Percentiles rank a stretch among this genome's conserved stretches.
Conservation (phyloP, 225 moss, liverwort and hornwort genomes). For the Asterella californica region DNA sequence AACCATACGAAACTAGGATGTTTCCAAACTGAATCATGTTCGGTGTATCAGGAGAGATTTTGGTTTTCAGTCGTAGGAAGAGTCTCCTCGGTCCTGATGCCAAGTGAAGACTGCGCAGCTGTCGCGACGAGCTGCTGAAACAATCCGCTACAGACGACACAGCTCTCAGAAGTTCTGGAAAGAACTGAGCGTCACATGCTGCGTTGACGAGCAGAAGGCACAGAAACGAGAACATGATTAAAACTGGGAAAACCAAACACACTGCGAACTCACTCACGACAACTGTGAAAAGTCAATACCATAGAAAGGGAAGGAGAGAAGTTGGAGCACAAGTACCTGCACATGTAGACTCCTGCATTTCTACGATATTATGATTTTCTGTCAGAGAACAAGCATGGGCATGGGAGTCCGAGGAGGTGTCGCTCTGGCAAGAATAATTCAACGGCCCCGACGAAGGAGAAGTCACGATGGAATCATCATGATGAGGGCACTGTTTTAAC, state of each 20-base stretch:
- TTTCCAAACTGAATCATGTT: constrained; percentile 68
- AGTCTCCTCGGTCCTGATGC: constrained; percentile 68
- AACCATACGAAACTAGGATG: constrained; percentile 76
- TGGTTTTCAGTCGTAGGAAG: constrained; percentile 51
- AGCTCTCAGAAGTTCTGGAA: constrained; percentile 63
- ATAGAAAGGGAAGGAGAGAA: neutral
- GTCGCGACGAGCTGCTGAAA: constrained; percentile 70
- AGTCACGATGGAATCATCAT: constrained; percentile 17
- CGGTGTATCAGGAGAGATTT: constrained; percentile 31
- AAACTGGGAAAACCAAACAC: neutral
- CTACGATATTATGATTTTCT: neutral
- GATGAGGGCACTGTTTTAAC: constrained; percentile 67
- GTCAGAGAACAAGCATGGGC: too few species aligned
- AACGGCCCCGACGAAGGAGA: neutral
- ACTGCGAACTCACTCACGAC: neutral
- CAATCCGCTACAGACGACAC: constrained; percentile 67
- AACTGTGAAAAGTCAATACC: neutral
- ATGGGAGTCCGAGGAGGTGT: neutral
- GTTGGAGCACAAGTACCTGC: constrained; percentile 17
- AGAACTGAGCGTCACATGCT: constrained; percentile 81
- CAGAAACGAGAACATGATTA: neutral
- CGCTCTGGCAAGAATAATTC: neutral
- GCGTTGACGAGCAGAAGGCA: neutral
- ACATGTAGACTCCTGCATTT: neutral
- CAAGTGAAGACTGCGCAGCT: constrained; percentile 66